phyloP scores from a whole-genome alignment of 2,329 filamentous ascomycete genomes.

The Cladorrhinum sp. region DNA sequence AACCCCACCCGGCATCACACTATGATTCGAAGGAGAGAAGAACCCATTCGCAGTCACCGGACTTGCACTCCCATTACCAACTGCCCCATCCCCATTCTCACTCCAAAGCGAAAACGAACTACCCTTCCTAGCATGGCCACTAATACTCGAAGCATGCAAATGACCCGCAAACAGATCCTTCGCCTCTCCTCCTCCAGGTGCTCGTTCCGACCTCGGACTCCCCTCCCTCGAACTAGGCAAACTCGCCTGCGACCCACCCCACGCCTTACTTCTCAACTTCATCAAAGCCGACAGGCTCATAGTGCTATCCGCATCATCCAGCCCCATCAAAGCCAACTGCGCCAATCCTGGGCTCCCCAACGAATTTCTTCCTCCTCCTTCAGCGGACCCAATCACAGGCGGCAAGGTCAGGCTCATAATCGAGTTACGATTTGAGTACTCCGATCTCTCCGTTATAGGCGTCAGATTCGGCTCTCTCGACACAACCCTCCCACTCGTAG shows the following conservation, averaged over 20 bases:
- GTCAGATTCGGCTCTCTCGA: conserved; percentile 89
- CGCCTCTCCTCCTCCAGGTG: conserved; percentile 19
- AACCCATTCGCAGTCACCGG: conserved; percentile 41
- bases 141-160: conserved; percentile 7
- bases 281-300: conserved; percentile 72
- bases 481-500: conserved; percentile 68
- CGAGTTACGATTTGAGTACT: conserved; percentile 93
- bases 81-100: conserved; percentile 13
- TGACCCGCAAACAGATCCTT: conserved; percentile 12
- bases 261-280: conserved; percentile 70
- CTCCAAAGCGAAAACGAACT: conserved; percentile 48
- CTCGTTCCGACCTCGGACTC: conserved; percentile 48
- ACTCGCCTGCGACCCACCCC: conserved; percentile 77
- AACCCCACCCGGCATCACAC: background rate
- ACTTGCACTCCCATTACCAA: conserved; percentile 39
- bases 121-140: conserved; percentile 44
- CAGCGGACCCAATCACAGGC: conserved; percentile 36
- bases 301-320: conserved; percentile 51
- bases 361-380: conserved; percentile 37
- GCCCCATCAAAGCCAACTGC: conserved; percentile 67
- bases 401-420: conserved; percentile 70
- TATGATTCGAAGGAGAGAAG: conserved; percentile 26
- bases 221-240: conserved; percentile 58
- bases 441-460: conserved; percentile 91
- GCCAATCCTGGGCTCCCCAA: conserved; percentile 69